A percentile compares a stretch with the other conserved stretches of the same genome.
These are phyloP conservation scores for Fusarium sulawesiense DNA, from an alignment of 2,329 filamentous ascomycete species.

Conservation along the genomic window DNA sequence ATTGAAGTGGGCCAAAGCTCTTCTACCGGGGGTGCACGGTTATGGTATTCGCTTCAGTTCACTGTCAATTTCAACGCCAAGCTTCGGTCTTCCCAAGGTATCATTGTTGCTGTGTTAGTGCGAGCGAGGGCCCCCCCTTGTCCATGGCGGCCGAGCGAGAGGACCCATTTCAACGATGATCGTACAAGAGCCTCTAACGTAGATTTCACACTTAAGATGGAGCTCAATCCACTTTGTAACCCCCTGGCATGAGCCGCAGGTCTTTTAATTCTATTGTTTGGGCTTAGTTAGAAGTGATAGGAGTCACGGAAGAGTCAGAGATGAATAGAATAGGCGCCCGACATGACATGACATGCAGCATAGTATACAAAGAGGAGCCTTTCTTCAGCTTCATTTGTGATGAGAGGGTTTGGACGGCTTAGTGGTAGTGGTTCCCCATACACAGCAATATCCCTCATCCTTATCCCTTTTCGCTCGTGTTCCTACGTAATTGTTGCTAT, in stretches of 20 bases:
- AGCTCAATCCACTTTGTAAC: conserved; percentile 31
- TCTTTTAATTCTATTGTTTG: conserved; percentile 7
- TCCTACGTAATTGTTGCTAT: conserved; percentile 38
- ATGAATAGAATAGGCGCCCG: conserved; percentile 20
- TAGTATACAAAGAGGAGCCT: conserved; percentile 15
- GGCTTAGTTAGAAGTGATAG: conserved; percentile 7
- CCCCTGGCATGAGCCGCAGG: conserved; percentile 30
- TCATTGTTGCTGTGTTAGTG: conserved; percentile 1
- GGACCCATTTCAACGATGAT: conserved; percentile 1
- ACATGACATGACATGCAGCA: conserved; percentile 20
- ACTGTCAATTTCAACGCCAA: conserved; percentile 21
- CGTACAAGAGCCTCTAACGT: conserved; percentile 34
- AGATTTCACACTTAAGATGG: conserved; percentile 12
- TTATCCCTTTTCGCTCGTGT: conserved; percentile 33
- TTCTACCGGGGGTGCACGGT: conserved; percentile 30
- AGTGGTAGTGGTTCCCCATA: neutral
- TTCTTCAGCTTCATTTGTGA: conserved; percentile 8
- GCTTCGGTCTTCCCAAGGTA: conserved; percentile 2
- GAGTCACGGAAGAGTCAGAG: conserved; percentile 8
- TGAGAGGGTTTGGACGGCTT: conserved; percentile 8
- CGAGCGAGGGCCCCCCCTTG: conserved; percentile 16
- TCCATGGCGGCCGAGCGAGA: conserved; percentile 9
- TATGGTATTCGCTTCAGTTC: neutral
- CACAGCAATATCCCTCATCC: conserved; percentile 38
- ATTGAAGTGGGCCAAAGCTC: conserved; percentile 15